Conservation (phyloP, 1,284 basidiomycete species). For the Moesziomyces globuligerus region DNA sequence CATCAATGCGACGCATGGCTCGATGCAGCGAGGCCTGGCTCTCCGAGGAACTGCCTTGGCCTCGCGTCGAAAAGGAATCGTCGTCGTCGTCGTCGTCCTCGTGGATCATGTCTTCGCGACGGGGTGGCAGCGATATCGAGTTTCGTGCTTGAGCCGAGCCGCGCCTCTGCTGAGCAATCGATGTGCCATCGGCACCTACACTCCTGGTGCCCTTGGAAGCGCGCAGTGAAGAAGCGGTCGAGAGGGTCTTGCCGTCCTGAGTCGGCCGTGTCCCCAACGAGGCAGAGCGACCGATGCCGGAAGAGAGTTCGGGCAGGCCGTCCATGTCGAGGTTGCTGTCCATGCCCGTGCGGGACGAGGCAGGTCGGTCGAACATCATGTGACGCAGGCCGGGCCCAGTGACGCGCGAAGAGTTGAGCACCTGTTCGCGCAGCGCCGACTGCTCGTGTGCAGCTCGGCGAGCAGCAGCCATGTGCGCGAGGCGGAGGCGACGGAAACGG, state of each 20-base stretch:
- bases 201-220: slow-evolving; percentile 17
- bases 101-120: slow-evolving; percentile 9
- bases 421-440: slow-evolving; percentile 54
- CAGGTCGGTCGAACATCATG: slow-evolving; percentile 56
- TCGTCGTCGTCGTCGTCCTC: slow-evolving; percentile 7
- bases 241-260: slow-evolving; percentile 22
- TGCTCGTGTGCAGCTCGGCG: slow-evolving; percentile 56
- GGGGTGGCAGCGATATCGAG: slow-evolving; percentile 1
- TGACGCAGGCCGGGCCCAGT: slow-evolving; percentile 48
- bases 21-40: slow-evolving; percentile 7
- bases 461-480: slow-evolving; percentile 60
- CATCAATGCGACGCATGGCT: slow-evolving; percentile 1
- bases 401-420: slow-evolving; percentile 45
- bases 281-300: slow-evolving; percentile 18
- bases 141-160: slow-evolving; percentile 18
- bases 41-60: slow-evolving; percentile 6
- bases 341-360: slow-evolving; percentile 27
- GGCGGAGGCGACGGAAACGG: slow-evolving; percentile 53
- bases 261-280: slow-evolving; percentile 30
- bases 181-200: slow-evolving; percentile 20
- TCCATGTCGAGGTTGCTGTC: slow-evolving; percentile 19
- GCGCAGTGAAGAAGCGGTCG: slow-evolving; percentile 22
- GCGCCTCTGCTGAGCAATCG: slow-evolving; percentile 9
- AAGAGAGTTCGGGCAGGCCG: slow-evolving; percentile 31
- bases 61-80: slow-evolving; percentile 4